phyloP scores from a whole-genome alignment of 2,329 filamentous ascomycete species.

The Xylariaceae sp. region DNA sequence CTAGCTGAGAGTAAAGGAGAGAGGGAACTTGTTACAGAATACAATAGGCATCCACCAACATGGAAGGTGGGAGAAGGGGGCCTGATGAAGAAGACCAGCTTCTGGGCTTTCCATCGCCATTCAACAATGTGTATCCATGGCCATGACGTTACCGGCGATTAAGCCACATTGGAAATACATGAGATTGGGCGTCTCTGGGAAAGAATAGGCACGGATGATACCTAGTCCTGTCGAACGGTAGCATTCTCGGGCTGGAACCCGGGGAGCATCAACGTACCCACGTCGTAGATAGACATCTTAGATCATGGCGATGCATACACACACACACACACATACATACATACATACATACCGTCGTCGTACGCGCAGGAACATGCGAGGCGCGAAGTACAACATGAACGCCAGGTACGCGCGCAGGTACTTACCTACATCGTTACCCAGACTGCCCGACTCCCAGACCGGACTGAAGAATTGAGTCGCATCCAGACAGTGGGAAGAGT shows the following conservation, averaged over 20 bases:
- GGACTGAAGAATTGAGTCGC: slow-evolving; percentile 6
- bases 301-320: slow-evolving; percentile 13
- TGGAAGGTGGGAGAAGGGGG: slow-evolving; percentile 24
- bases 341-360: neutral
- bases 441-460: neutral
- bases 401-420: neutral
- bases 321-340: neutral
- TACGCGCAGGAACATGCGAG: neutral
- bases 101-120: slow-evolving; percentile 9
- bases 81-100: slow-evolving; percentile 19
- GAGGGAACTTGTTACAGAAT: slow-evolving; percentile 30
- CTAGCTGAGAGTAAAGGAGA: slow-evolving; percentile 23
- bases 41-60: slow-evolving; percentile 25
- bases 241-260: slow-evolving; percentile 7
- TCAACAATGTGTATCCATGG: slow-evolving; percentile 16
- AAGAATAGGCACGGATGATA: slow-evolving; percentile 12
- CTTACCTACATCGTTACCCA: neutral
- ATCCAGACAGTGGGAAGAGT: neutral
- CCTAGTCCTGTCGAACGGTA: slow-evolving; percentile 10
- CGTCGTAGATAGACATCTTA: slow-evolving; percentile 2
- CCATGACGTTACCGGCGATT: slow-evolving; percentile 23
- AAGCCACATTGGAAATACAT: slow-evolving; percentile 17
- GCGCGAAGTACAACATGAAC: neutral
- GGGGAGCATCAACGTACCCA: slow-evolving; percentile 4
- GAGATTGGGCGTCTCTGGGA: slow-evolving; percentile 13